Evolutionary conservation across 352 stramenopile species (phyloP), one percentile per base, ranked within the genome.

Genomic region (Thalassiosira hispida): DNA sequence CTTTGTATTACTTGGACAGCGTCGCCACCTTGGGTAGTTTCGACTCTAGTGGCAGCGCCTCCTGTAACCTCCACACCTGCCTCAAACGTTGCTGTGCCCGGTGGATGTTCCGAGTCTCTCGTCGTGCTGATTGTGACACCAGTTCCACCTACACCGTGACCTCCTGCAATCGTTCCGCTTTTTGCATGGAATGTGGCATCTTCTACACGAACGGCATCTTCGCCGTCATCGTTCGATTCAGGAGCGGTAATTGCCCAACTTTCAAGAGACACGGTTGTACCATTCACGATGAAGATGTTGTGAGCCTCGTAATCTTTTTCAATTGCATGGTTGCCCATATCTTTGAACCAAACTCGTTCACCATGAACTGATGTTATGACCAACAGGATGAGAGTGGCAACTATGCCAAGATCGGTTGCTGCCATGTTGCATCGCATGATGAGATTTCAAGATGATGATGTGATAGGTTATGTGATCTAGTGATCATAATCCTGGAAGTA

Each of bases 1-100:
- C 2, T 3, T 27, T 73, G 71, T 40, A 81, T 56, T 47, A 81
- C 44, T n/a, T 70, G 57, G 0, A 81, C 59, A 23, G 73, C 73
- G 62, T 76, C 35, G 33, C 73, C 73, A 12, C 73, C 73, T 49
- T 60, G 29, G 9, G 73, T 76, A 11, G 63, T 75, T 38, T 47
- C 14, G n/a, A 71, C 55, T 22, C 73, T 64, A 0, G 42, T 53
- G 4, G 73, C 73, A 60, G 57, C 66, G 38, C 73, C 73, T 46
- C 73, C 63, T 47, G 69, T 68, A 40, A 81, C 62, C 51, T 53
- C 33, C 5, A 81, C 40, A 11, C 44, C 73, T 4, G 4, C 16
- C 47, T 75, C 73, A 62, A 81, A 81, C 0, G 20, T 55, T n/a
- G 73, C 73, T n/a, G 20, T 40, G 25, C 42, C 40, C 16, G 42